Conservation (phyloP, 306 rosid species). For the Dalbergia cochinchinensis region DNA sequence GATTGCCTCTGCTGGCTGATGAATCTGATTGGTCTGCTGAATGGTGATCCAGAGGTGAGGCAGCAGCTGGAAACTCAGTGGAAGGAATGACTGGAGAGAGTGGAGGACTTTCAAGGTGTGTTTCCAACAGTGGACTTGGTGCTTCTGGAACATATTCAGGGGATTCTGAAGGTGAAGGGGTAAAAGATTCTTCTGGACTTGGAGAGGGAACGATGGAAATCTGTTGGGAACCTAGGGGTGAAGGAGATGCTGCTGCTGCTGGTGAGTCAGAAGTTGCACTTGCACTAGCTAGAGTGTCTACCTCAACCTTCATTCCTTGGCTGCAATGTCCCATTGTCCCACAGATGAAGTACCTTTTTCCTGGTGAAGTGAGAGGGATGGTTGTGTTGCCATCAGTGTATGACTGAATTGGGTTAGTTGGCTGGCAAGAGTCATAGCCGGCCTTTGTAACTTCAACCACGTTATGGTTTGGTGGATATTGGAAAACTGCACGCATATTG, state of each 20-base stretch:
- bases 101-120: slow-evolving; percentile 45
- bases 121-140: slow-evolving; percentile 46
- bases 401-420: slow-evolving; percentile 61
- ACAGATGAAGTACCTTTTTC: slow-evolving; percentile 90
- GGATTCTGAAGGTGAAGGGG: slow-evolving; percentile 47
- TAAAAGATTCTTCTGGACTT: slow-evolving; percentile 44
- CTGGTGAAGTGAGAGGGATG: slow-evolving; percentile 69
- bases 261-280: slow-evolving; percentile 52
- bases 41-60: slow-evolving; percentile 50
- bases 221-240: slow-evolving; percentile 40
- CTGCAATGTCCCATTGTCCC: slow-evolving; percentile 75
- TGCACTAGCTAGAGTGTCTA: slow-evolving; percentile 69
- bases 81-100: slow-evolving; percentile 60
- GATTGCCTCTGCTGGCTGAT: slow-evolving; percentile 44
- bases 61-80: slow-evolving; percentile 48
- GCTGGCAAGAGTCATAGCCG: slow-evolving; percentile 73
- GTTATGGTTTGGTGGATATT: slow-evolving; percentile 70
- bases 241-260: slow-evolving; percentile 52
- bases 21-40: slow-evolving; percentile 56
- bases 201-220: slow-evolving; percentile 51
- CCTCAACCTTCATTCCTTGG: slow-evolving; percentile 80
- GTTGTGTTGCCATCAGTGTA: slow-evolving; percentile 69
- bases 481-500: slow-evolving; percentile 71
- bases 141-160: slow-evolving; percentile 39
- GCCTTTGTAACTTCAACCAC: slow-evolving; percentile 80